Evolutionary conservation across 495 filamentous ascomycete genomes (phyloP).

Genomic region (Extremus antarcticus): DNA sequence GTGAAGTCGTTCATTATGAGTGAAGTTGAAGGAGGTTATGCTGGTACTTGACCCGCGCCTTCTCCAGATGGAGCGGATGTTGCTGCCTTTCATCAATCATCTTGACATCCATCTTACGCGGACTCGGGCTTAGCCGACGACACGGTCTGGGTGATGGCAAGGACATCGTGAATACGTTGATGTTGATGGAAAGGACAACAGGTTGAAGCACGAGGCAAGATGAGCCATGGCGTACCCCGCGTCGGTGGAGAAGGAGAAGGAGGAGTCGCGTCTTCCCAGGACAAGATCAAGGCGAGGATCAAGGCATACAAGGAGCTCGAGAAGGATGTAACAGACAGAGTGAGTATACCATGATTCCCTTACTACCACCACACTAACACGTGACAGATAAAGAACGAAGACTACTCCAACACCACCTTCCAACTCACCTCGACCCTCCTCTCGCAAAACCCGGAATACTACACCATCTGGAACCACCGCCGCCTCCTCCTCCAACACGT

Average conservation of each 20-base stretch:
- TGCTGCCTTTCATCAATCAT: background rate
- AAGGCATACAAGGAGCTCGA: constrained; percentile 64
- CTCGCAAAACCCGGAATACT: constrained; percentile 87
- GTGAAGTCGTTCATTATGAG: background rate
- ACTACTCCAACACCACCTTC: constrained; percentile 57
- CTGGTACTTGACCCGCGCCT: constrained; percentile 4
- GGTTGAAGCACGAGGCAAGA: background rate
- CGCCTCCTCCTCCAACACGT: constrained; percentile 50
- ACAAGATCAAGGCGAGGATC: too few relatives aligned
- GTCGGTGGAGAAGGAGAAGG: constrained; percentile 48
- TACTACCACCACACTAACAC: background rate
- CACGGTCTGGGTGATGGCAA: constrained; percentile 18
- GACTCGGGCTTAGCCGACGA: background rate
- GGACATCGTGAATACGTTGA: too few relatives aligned
- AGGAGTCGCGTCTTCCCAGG: too few relatives aligned
- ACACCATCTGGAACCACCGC: constrained; percentile 95
- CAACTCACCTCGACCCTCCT: constrained; percentile 70
- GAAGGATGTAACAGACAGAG: constrained; percentile 49
- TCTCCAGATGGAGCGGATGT: background rate
- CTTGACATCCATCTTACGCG: background rate
- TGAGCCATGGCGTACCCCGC: too few relatives aligned
- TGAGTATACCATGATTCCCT: constrained; percentile 22
- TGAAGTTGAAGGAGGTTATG: background rate
- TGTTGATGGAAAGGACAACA: background rate
- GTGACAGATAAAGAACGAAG: constrained; percentile 40